phyloP scores from a whole-genome alignment of 139 green algal genomes.

The Monoraphidium neglectum region DNA sequence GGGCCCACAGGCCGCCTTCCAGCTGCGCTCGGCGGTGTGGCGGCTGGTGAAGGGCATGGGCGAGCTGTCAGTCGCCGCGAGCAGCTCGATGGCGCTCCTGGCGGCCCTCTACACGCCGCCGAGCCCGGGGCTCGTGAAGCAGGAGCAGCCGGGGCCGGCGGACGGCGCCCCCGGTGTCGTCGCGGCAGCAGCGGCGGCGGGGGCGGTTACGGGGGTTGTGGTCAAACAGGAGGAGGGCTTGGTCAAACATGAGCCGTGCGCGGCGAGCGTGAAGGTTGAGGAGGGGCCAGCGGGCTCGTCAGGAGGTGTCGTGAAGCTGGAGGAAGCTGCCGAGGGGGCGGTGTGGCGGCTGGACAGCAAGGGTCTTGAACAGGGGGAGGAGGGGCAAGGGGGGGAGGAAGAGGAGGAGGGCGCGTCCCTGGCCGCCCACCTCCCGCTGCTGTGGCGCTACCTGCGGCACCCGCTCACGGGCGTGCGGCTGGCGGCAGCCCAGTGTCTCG shows the following conservation, averaged over 20 bases:
- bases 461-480: slow-evolving; percentile 71
- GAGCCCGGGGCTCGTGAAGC: not conserved
- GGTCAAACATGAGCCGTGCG: not conserved
- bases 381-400: not conserved
- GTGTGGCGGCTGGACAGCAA: too few relatives aligned
- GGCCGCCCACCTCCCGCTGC: slow-evolving; percentile 44
- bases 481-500: slow-evolving; percentile 64
- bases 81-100: slow-evolving; percentile 77
- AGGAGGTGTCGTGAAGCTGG: too few relatives aligned
- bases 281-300: too few relatives aligned
- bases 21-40: slow-evolving; percentile 71
- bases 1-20: slow-evolving; percentile 6
- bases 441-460: slow-evolving; percentile 88
- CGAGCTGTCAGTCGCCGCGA: slow-evolving; percentile 81
- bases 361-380: slow-evolving; percentile 14
- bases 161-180: not conserved
- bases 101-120: slow-evolving; percentile 60
- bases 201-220: not conserved
- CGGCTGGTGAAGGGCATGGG: slow-evolving; percentile 76
- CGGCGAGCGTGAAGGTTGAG: too few relatives aligned
- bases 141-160: not conserved
- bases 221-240: too few relatives aligned
- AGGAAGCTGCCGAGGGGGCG: too few relatives aligned
- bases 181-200: not conserved
- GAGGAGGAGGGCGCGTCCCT: slow-evolving; percentile 21